Evolutionary conservation across 169 alveolate genomes (phyloP).

Genomic region (Plasmodium inui): DNA sequence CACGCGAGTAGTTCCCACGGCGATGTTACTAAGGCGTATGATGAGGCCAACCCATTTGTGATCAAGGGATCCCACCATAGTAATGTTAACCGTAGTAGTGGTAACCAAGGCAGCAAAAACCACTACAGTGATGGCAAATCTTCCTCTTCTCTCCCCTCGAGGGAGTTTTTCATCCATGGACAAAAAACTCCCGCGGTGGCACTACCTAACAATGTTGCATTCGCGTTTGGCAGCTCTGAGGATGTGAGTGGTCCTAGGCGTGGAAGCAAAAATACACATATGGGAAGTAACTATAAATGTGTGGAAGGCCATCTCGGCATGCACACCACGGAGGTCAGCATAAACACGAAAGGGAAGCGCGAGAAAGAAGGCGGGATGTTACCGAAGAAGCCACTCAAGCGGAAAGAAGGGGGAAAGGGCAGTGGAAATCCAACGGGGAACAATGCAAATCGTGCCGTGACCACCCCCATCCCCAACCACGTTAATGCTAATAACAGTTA

Average conservation of each 20-base stretch:
- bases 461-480: background rate
- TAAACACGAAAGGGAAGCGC: background rate
- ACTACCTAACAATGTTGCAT: background rate
- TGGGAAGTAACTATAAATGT: background rate
- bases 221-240: background rate
- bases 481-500: background rate
- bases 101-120: background rate
- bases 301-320: background rate
- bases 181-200: background rate
- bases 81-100: background rate
- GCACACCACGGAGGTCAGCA: background rate
- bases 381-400: background rate
- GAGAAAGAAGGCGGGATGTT: constrained; percentile 4
- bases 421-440: background rate
- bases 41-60: background rate
- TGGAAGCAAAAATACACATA: background rate
- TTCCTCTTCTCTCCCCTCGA: background rate
- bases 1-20: background rate
- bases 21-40: background rate
- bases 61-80: background rate
- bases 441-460: background rate
- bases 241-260: background rate
- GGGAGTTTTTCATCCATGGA: background rate
- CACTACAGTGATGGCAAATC: background rate
- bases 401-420: background rate